phyloP scores from a whole-genome alignment of 2,329 filamentous ascomycete species.

The Neurospora crassa region DNA sequence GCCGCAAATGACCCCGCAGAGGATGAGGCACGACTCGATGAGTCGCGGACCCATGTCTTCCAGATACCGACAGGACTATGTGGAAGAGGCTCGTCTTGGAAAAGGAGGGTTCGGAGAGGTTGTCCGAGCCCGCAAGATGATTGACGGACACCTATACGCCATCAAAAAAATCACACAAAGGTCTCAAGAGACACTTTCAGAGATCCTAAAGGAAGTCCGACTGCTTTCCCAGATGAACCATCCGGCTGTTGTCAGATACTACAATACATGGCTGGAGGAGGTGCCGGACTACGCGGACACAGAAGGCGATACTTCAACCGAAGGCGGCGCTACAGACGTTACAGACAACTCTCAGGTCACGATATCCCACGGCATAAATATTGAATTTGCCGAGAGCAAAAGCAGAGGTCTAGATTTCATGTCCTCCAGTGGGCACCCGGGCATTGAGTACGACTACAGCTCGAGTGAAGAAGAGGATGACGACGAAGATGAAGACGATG shows the following conservation, averaged over 20 bases:
- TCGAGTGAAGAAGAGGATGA: slow-evolving; percentile 28
- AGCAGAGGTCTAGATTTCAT: slow-evolving; percentile 79
- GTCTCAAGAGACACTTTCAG: slow-evolving; percentile 67
- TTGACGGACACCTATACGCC: slow-evolving; percentile 88
- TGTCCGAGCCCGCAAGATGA: slow-evolving; percentile 86
- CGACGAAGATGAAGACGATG: slow-evolving; percentile 29
- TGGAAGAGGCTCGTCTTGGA: slow-evolving; percentile 79
- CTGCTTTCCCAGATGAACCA: slow-evolving; percentile 89
- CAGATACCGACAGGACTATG: slow-evolving; percentile 80
- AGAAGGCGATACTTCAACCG: slow-evolving; percentile 48
- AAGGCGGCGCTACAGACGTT: slow-evolving; percentile 24
- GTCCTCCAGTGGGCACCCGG: slow-evolving; percentile 69
- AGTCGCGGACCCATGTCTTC: slow-evolving; percentile 47
- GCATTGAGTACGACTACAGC: slow-evolving; percentile 66
- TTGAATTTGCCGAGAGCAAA: slow-evolving; percentile 61
- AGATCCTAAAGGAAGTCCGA: slow-evolving; percentile 77
- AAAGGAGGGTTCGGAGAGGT: slow-evolving; percentile 96
- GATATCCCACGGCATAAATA: slow-evolving; percentile 29
- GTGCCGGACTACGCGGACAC: slow-evolving; percentile 39
- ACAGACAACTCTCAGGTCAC: slow-evolving; percentile 29
- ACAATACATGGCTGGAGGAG: slow-evolving; percentile 89
- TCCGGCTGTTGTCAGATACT: slow-evolving; percentile 79
- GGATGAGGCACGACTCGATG: slow-evolving; percentile 53
- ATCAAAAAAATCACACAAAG: slow-evolving; percentile 92
- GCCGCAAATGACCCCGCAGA: slow-evolving; percentile 34